phyloP scores from a whole-genome alignment of 2,329 filamentous ascomycete species.

The Sclerotinia borealis region DNA sequence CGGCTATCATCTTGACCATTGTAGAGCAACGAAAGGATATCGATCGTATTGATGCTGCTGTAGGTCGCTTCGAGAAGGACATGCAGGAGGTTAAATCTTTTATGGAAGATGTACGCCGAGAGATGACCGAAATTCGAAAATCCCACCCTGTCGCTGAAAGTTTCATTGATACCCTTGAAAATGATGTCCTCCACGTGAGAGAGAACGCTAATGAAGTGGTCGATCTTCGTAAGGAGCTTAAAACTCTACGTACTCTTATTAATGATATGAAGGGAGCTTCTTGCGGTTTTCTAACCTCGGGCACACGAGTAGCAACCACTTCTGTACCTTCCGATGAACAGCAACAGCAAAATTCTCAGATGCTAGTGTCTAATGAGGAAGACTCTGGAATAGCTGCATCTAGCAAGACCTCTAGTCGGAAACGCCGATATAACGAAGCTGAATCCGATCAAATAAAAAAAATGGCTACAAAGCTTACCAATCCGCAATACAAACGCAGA shows the following conservation, averaged over 20 bases:
- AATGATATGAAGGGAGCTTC: neutral
- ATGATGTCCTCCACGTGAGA: conserved; percentile 17
- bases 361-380: neutral
- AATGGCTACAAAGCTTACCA: neutral
- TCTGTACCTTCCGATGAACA: neutral
- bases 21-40: conserved; percentile 28
- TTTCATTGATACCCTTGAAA: neutral
- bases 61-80: conserved; percentile 27
- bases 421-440: neutral
- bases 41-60: conserved; percentile 25
- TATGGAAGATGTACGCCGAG: conserved; percentile 27
- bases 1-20: neutral
- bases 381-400: neutral
- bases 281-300: neutral
- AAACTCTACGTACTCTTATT: neutral
- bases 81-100: conserved; percentile 29
- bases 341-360: neutral
- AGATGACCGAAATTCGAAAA: conserved; percentile 13
- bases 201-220: conserved; percentile 27
- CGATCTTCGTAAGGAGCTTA: conserved; percentile 11
- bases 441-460: neutral
- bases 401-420: neutral
- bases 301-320: neutral
- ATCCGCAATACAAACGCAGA: neutral
- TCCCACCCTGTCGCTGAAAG: neutral